Base-by-base conservation (phyloP, 2,329 filamentous ascomycete species). In the Aspergillus spinulosporus region DNA sequence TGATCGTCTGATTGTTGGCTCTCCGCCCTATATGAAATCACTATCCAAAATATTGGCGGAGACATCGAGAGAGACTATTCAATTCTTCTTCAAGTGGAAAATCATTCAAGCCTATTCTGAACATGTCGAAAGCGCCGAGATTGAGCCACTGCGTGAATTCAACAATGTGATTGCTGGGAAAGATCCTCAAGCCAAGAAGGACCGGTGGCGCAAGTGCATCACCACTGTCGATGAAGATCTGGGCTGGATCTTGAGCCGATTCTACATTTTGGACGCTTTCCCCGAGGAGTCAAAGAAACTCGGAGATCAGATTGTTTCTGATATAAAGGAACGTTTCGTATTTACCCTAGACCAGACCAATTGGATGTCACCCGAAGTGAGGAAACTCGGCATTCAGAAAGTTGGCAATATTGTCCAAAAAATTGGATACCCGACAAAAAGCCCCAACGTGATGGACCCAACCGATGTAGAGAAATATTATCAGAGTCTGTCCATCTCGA, bases 241-340 rank as follows among this genome's bases (percentile, higher is more conserved):
- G 21, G 82, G 82, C 2, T 90, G 87, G 86, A 86, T 88, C 48
- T 73, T 89, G 12, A 87, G 85, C 66, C 83, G 86, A 21, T 89
- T 90, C 74, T 91, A 86, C 60, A 79, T 90, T 1, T 82, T 89
- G 59, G 83, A 84, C 48, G 81, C 86, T 1, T 90, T 90, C 64
- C 84, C 85, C 0, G 80, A 85, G 9, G 81, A 84, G 15, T 85
- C 86, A 0, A 88, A 88, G 67, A 73, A 82, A 3, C 82, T 88
- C 45, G 86, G 86, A 12, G 84, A 89, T 56, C 80, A 84, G 52
- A 85, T 92, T 62, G 82, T 90, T 14, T 81, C 82, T 8, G 85
- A 89, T 61, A 87, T 91, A 67, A 88, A 88, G 69, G 77, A 81
- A 12, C 80, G 84, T 15, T 90, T 90, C 63, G 80, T 82, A 3